Percentiles rank a stretch among this genome's conserved stretches.
Conservation (phyloP, 352 stramenopile genomes). For the Saprolegnia parasitica region DNA sequence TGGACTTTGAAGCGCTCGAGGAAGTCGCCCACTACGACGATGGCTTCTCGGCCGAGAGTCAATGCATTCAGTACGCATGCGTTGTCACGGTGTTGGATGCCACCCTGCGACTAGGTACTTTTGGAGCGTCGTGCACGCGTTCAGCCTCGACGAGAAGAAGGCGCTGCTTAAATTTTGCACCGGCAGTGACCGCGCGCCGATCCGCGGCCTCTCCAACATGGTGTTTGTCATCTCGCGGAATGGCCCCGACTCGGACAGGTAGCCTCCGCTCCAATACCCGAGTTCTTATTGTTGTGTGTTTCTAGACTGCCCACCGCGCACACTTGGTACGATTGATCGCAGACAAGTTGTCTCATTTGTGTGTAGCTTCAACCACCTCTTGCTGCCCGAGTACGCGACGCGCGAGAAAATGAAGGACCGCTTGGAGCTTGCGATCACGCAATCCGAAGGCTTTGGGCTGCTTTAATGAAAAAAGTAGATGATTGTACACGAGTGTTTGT, state of each 20-base stretch:
- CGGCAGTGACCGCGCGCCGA: conserved; percentile 78
- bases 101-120: conserved; percentile 44
- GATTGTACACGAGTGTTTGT: not conserved
- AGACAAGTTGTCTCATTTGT: not conserved
- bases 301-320: conserved; percentile 71
- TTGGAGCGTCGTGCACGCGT: conserved; percentile 75
- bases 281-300: conserved; percentile 1
- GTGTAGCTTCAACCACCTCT: conserved; percentile 83
- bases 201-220: conserved; percentile 71
- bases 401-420: conserved; percentile 76
- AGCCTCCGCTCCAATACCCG: no score
- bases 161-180: conserved; percentile 82
- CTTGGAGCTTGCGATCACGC: conserved; percentile 72
- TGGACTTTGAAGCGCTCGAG: conserved; percentile 77
- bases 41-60: conserved; percentile 60
- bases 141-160: conserved; percentile 78
- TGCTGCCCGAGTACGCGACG: conserved; percentile 76
- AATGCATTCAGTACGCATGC: conserved; percentile 45
- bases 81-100: not conserved
- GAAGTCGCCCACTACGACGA: conserved; percentile 72
- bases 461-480: conserved; percentile 36
- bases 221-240: conserved; percentile 83
- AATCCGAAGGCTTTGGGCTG: conserved; percentile 79
- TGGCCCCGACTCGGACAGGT: conserved; percentile 57
- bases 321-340: conserved; percentile 52